Percentiles rank a stretch among this genome's conserved stretches.
Evolutionary conservation across 768 basidiomycete genomes (phyloP).

Genomic region (Peribolospora baueri): DNA sequence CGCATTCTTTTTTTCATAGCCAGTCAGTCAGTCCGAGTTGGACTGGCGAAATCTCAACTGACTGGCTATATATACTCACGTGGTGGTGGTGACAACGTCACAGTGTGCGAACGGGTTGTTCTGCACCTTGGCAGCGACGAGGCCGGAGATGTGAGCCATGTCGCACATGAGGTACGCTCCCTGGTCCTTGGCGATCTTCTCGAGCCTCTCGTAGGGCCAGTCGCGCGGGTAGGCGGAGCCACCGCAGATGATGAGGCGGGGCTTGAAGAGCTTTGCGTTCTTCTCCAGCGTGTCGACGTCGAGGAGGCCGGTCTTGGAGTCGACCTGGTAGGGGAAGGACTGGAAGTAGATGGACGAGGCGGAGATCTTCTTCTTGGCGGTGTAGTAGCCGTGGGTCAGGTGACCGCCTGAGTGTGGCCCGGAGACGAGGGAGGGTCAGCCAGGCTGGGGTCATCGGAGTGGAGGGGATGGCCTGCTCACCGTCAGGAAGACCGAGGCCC

Average conservation of each 20-base stretch:
- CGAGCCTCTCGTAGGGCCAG: conserved; percentile 76
- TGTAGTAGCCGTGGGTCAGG: conserved; percentile 83
- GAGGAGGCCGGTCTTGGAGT: conserved; percentile 59
- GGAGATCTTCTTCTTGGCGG: conserved; percentile 88
- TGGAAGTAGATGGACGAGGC: conserved; percentile 99
- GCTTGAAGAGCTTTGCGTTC: conserved; percentile 88
- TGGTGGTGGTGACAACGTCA: conserved; percentile 93
- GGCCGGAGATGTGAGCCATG: conserved; percentile 90
- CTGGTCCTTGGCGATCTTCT: conserved; percentile 57
- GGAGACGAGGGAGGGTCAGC: not conserved
- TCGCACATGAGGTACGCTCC: conserved; percentile 86
- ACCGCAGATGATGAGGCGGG: conserved; percentile 82
- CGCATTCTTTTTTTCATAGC: not conserved
- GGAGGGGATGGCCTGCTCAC: conserved; percentile 34
- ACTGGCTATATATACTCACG: conserved; percentile 27
- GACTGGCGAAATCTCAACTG: not conserved
- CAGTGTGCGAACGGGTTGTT: conserved; percentile 83
- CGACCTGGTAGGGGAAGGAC: conserved; percentile 65
- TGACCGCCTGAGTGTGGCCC: not conserved
- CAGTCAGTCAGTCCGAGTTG: not conserved
- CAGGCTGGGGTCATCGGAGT: no score
- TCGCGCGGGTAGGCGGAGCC: conserved; percentile 96
- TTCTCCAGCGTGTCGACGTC: conserved; percentile 58
- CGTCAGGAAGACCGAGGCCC: conserved; percentile 94
- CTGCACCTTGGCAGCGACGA: conserved; percentile 75